Conservation (phyloP, 495 filamentous ascomycete species). For the Stereocaulon alpinum region DNA sequence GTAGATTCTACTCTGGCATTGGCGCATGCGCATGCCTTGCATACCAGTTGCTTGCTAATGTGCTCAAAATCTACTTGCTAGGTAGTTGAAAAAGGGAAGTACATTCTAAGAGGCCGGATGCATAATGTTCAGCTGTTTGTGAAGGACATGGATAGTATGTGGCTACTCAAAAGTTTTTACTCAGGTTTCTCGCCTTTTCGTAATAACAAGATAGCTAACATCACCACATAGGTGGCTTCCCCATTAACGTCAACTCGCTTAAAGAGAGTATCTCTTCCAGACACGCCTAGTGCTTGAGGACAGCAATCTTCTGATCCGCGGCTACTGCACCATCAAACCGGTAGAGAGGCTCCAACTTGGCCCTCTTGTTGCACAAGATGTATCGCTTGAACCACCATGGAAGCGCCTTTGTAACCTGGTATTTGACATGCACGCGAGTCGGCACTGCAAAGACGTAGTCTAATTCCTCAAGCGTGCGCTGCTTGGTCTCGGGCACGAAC, state of each 20-base stretch:
- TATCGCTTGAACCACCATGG: slow-evolving; percentile 62
- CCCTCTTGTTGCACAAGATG: slow-evolving; percentile 46
- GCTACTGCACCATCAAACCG: slow-evolving; percentile 36
- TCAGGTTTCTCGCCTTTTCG: neutral
- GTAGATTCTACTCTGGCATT: too few relatives aligned
- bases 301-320: slow-evolving; percentile 16
- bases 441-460: slow-evolving; percentile 77
- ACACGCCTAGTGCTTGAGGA: slow-evolving; percentile 6
- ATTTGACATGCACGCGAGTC: slow-evolving; percentile 48
- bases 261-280: neutral
- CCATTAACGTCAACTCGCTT: neutral
- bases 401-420: slow-evolving; percentile 54
- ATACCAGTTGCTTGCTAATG: too few relatives aligned
- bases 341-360: slow-evolving; percentile 53
- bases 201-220: neutral
- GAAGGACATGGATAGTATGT: neutral
- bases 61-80: too few relatives aligned
- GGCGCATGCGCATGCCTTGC: too few relatives aligned
- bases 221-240: neutral
- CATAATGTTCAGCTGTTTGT: neutral
- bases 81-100: too few relatives aligned
- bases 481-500: slow-evolving; percentile 71
- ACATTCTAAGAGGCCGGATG: too few relatives aligned
- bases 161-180: neutral
- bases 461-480: slow-evolving; percentile 70